Conservation (phyloP, 768 basidiomycete species). For the Mrakia blollopis region DNA sequence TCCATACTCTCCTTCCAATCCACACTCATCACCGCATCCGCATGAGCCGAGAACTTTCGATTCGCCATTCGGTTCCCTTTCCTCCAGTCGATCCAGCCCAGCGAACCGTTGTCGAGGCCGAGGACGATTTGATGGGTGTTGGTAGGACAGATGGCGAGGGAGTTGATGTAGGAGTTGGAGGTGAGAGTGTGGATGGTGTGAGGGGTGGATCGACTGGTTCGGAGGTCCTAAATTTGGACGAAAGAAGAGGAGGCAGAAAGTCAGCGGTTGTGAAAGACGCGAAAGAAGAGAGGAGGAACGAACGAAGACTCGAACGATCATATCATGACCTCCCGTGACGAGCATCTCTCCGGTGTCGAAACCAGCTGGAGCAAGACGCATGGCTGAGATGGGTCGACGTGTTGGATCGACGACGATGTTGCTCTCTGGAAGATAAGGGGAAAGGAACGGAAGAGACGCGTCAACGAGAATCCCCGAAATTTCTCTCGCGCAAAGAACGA, state of each 20-base stretch:
- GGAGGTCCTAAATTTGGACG: conserved; percentile 2
- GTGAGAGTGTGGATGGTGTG: conserved; percentile 7
- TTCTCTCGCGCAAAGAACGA: background rate
- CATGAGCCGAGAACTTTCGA: conserved; percentile 28
- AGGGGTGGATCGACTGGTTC: background rate
- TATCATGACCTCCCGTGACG: conserved; percentile 29
- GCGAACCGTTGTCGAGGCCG: conserved; percentile 31
- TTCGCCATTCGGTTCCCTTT: conserved; percentile 9
- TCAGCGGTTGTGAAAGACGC: no score
- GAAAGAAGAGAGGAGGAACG: background rate
- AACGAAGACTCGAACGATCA: conserved; percentile 27
- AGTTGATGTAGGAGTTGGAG: conserved; percentile 15
- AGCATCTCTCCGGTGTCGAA: conserved; percentile 17
- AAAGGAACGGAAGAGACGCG: background rate
- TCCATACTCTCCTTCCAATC: conserved; percentile 29
- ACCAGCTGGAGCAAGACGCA: conserved; percentile 19
- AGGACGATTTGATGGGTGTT: conserved; percentile 15
- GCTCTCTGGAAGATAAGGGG: background rate
- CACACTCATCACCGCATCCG: conserved; percentile 25
- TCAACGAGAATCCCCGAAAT: background rate
- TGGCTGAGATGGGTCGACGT: conserved; percentile 21
- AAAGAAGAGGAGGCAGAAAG: background rate
- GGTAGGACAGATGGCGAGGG: conserved; percentile 26
- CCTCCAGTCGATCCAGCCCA: conserved; percentile 32
- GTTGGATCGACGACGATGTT: conserved; percentile 27